Conservation (phyloP, 257 asterid species). For the Fraxinus americana region DNA sequence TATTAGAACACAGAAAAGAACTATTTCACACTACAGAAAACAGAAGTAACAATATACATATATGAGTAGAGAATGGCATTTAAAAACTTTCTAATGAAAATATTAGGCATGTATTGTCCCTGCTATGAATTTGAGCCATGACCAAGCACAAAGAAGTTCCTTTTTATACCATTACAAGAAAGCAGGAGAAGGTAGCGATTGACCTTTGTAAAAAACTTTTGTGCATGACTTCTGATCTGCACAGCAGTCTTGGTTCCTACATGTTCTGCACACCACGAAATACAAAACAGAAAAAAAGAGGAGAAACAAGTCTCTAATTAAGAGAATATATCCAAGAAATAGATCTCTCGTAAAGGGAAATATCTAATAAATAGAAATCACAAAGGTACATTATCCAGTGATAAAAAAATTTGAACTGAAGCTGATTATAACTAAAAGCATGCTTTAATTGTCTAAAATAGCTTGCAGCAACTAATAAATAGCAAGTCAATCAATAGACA, state of each 20-base stretch:
- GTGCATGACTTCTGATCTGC: conserved; percentile 99
- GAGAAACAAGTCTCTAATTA: conserved; percentile 43
- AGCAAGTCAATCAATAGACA: background rate
- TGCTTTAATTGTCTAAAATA: background rate
- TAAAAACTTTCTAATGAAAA: background rate
- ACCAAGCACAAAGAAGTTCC: conserved; percentile 20
- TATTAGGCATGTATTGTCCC: conserved; percentile 16
- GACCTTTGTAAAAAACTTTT: conserved; percentile 97
- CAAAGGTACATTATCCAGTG: conserved; percentile 4
- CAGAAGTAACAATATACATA: background rate
- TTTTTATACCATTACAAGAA: conserved; percentile 25
- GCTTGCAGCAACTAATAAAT: background rate
- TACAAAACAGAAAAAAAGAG: conserved; percentile 35
- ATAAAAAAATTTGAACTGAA: conserved; percentile 1
- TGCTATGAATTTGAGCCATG: conserved; percentile 19
- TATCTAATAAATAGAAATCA: conserved; percentile 25
- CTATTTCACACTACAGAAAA: background rate
- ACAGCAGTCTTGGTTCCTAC: conserved; percentile 99
- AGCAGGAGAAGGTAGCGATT: conserved; percentile 43
- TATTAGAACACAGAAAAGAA: background rate
- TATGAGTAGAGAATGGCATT: background rate
- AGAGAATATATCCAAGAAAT: conserved; percentile 37
- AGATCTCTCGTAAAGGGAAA: conserved; percentile 21
- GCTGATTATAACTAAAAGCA: background rate
- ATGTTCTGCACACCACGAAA: conserved; percentile 78